Percentiles rank a stretch among this genome's conserved stretches.
phyloP scores from a whole-genome alignment of 202 grass and related monocot genomes.

The Musa balbisiana region DNA sequence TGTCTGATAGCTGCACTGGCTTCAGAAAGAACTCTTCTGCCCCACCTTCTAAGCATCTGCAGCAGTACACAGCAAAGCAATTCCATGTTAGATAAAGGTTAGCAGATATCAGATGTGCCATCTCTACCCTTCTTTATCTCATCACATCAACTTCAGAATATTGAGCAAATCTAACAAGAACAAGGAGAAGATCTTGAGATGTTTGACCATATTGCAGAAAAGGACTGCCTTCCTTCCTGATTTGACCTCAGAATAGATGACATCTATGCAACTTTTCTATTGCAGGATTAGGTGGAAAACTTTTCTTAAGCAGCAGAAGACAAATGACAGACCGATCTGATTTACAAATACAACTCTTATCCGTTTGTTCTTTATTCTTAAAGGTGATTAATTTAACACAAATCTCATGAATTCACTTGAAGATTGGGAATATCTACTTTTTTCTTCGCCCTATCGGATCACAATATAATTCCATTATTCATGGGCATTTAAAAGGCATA shows the following conservation, averaged over 20 bases:
- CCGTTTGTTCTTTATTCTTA: background rate
- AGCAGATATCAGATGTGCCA: background rate
- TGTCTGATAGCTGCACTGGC: slow-evolving; percentile 17
- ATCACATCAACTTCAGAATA: slow-evolving; percentile 2
- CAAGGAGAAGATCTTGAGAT: slow-evolving; percentile 3
- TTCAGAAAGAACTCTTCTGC: slow-evolving; percentile 28
- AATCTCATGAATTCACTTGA: background rate
- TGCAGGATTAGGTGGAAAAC: background rate
- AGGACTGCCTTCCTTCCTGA: background rate
- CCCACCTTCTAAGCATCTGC: slow-evolving; percentile 21
- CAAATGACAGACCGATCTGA: background rate
- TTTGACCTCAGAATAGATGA: background rate
- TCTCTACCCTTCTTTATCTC: background rate
- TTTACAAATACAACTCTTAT: background rate
- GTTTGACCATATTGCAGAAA: background rate
- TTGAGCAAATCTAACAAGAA: slow-evolving; percentile 1
- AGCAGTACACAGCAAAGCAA: background rate
- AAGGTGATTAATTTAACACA: background rate
- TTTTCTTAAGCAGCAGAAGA: background rate
- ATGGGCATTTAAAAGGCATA: background rate
- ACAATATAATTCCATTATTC: slow-evolving; percentile 1
- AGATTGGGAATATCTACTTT: background rate
- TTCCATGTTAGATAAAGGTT: background rate
- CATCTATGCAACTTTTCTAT: background rate
- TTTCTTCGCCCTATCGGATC: background rate